Evolutionary conservation across 345 rosid species (phyloP), one percentile per base, ranked within the genome.

Genomic region (Salix dunnii): DNA sequence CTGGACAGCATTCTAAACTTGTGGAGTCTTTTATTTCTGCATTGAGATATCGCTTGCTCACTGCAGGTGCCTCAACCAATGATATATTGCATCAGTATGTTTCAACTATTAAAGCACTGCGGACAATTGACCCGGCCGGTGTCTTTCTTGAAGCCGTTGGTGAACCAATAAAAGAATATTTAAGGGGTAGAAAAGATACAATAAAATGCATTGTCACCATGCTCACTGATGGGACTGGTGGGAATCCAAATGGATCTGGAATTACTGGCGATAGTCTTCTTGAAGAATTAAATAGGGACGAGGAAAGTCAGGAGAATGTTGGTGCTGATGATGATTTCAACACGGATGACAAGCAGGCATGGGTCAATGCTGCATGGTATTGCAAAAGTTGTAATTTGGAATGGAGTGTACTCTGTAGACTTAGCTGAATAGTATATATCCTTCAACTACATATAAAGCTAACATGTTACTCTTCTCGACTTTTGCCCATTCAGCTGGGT

Each of bases 61-160:
- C 99, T 78, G 99, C 99, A 17, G 98, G 99, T 61, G 99, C 97
- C 82, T 96, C 99, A 75, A 93, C 99, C 71, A 96, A 93, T 93
- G 99, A 96, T 85, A 96, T 96, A 87, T 78, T 96, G 84, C 99
- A 92, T 84, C 99, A 96, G 75, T 96, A 96, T 74, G 96, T 96
- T 74, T 96, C 97, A 53, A 96, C 99, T 42, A 93, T 96, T 73
- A 96, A 91, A 86, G 99, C 98, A 76, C 89, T 96, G 74, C 86
- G 98, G 74, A 93, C 97, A 46, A 90, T 96, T 79, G 96, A 96
- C 76, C 96, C 97, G 51, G 88, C 97, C 78, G 98, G 97, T 81
- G 87, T 96, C 67, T 92, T 96, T 79, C 98, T 96, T 62, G 98
- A 93, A 89, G 94, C 93, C 51, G 97, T 93, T 64, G 97, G 97